Percentiles rank a stretch among this genome's conserved stretches.
These are phyloP conservation scores for Eucalyptus albens DNA, from an alignment of 345 rosid species.

Conservation along the genomic window DNA sequence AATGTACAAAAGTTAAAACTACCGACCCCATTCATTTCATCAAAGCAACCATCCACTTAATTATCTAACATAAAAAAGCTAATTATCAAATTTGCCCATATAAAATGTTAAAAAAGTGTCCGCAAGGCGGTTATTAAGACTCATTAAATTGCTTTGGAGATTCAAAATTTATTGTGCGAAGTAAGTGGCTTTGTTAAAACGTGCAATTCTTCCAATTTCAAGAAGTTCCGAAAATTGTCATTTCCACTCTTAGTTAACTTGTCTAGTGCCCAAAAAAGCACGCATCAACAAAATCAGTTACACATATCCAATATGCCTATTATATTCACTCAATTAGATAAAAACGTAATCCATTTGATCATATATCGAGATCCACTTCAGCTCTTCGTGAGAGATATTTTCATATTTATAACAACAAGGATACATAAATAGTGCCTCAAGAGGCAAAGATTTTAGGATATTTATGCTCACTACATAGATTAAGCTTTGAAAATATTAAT, in stretches of 20 bases:
- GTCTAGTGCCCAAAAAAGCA: background rate
- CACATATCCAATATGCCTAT: background rate
- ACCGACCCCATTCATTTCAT: background rate
- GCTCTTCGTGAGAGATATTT: background rate
- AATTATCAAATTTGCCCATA: background rate
- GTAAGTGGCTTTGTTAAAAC: background rate
- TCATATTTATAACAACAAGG: rapidly evolving
- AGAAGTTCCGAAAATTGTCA: background rate
- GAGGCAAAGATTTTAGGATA: background rate
- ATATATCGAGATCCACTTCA: background rate
- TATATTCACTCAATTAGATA: background rate
- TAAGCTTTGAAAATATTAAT: background rate
- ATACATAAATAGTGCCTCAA: background rate
- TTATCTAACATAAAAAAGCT: background rate
- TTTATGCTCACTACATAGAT: background rate
- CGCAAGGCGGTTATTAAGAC: background rate
- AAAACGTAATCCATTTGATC: rapidly evolving
- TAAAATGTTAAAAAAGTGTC: background rate
- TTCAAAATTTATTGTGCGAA: too few species aligned
- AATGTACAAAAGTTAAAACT: background rate
- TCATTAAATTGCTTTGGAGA: background rate
- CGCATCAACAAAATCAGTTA: background rate
- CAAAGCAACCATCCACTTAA: background rate
- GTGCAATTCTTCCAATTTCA: background rate
- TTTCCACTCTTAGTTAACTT: background rate